Conservation (phyloP, 2,329 filamentous ascomycete genomes). For the Phyllosticta ampelicida region DNA sequence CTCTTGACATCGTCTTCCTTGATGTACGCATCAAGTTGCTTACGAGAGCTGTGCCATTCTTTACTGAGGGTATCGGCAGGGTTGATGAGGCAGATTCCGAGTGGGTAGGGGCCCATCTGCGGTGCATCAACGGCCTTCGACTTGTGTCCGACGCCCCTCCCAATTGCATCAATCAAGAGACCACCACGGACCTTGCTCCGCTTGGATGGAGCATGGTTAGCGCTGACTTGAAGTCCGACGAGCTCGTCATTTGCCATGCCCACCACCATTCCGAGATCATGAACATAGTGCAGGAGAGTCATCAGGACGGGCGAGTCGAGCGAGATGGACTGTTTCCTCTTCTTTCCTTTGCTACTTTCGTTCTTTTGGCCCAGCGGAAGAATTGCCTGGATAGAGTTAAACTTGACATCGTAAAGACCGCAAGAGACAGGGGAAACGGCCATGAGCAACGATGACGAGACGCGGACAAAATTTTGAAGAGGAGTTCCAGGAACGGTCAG, state of each 20-base stretch:
- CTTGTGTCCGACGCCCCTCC: conserved; percentile 43
- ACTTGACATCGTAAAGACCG: conserved; percentile 54
- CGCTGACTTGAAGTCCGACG: conserved; percentile 50
- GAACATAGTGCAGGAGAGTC: conserved; percentile 43
- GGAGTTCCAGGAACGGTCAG: conserved; percentile 41
- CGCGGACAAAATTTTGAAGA: conserved; percentile 51
- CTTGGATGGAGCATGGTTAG: conserved; percentile 22
- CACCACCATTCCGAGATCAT: conserved; percentile 55
- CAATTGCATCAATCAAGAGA: conserved; percentile 62
- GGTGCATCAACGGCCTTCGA: conserved; percentile 1
- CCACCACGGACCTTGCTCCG: conserved; percentile 35
- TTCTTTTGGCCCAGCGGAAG: conserved; percentile 21
- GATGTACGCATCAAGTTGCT: conserved; percentile 27
- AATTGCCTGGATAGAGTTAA: conserved; percentile 40
- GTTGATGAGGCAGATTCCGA: conserved; percentile 8
- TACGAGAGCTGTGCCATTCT: conserved; percentile 20
- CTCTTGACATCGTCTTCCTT: conserved; percentile 14
- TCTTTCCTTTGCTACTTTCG: conserved; percentile 25
- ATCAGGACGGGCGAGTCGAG: conserved; percentile 37
- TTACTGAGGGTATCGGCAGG: conserved; percentile 4
- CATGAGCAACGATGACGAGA: conserved; percentile 57
- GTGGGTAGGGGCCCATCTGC: not conserved
- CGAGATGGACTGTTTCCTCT: conserved; percentile 20
- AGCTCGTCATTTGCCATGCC: conserved; percentile 54
- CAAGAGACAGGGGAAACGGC: conserved; percentile 47